Percentiles rank a stretch among this genome's conserved stretches.
phyloP scores from a whole-genome alignment of 2,329 filamentous ascomycete species.

The Clarireedia homoeocarpa region DNA sequence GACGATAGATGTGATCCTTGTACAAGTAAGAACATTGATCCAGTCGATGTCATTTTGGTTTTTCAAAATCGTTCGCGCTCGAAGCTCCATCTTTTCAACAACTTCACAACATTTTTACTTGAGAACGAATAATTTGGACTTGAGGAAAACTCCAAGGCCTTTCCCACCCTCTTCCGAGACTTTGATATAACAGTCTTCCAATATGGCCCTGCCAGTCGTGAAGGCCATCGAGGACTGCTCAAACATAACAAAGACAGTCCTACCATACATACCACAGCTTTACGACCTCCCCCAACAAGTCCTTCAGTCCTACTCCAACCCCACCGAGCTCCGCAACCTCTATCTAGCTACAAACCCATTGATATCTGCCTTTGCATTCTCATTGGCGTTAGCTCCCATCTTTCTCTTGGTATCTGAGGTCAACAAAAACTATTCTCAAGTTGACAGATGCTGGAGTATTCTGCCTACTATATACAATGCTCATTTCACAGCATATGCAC shows the following conservation, averaged over 20 bases:
- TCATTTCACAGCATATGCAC: constrained; percentile 79
- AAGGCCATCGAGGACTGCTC: constrained; percentile 65
- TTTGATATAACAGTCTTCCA: neutral
- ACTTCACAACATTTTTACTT: neutral
- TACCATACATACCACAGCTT: constrained; percentile 66
- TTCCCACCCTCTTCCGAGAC: neutral
- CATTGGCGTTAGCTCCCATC: constrained; percentile 60
- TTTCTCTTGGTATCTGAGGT: constrained; percentile 73
- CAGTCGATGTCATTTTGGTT: too few species aligned
- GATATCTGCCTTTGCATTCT: constrained; percentile 64
- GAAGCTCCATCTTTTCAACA: too few species aligned
- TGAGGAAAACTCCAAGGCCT: neutral
- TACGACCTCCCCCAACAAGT: constrained; percentile 60
- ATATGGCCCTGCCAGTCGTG: constrained; percentile 63
- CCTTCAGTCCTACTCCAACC: constrained; percentile 49
- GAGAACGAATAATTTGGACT: neutral
- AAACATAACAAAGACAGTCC: constrained; percentile 65
- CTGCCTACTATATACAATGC: constrained; percentile 79
- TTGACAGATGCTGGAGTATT: constrained; percentile 88
- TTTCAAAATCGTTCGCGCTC: too few species aligned
- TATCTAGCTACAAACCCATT: constrained; percentile 85
- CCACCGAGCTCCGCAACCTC: constrained; percentile 56
- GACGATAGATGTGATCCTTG: too few species aligned
- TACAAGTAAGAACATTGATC: too few species aligned
- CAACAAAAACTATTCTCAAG: constrained; percentile 94